Base-by-base conservation (phyloP, 192 early-diverging fungal genomes). In the Coemansia sp. region DNA sequence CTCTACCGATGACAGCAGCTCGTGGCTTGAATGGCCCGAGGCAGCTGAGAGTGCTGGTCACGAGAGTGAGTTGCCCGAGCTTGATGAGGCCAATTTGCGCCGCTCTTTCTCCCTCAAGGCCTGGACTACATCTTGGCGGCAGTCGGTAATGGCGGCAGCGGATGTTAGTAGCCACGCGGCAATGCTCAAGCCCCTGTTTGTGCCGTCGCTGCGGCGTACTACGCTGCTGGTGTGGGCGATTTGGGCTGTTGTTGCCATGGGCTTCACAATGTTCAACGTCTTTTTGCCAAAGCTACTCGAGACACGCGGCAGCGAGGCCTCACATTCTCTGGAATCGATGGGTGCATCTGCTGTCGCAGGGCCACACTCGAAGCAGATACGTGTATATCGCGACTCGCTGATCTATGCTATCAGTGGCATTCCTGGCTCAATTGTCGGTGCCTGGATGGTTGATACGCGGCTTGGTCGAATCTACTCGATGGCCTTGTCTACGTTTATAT, bases 221-320 rank as follows among this genome's bases (percentile, higher is more conserved):
- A 91, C 92, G 1, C 38, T 88, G 0, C 65, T 94, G 53, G 82
- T 95, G 21, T 92, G 88, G 86, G 45, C 70, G 12, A 93, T 95
- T 43, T 95, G 93, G 93, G 82, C 84, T 0, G 66, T 92, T 16
- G 87, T 90, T 5, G 80, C 91, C 1, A 74, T 92, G 68, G 92
- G 89, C 0, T 95, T 88, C 65, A 93, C 88, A n/a, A 93, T 92
- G 84, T 94, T 95, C 70, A 94, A 94, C 73, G 90, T 88, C 7
- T 94, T 94, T 65, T 63, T 93, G 12, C 91, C 93, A 28, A 90
- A 92, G 65, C 88, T 90, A 31, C 81, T 95, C 12, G 88, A 90
- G 62, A 75, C 81, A 3, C 83, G 56, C 56, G 8, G 64, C 36
- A 31, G 48, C 50, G 48, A 36, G 36, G 47, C 42, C 2, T 18